These are phyloP conservation scores for Pythium grandisporangium DNA, from an alignment of 352 stramenopile genomes.

Conservation along the genomic window DNA sequence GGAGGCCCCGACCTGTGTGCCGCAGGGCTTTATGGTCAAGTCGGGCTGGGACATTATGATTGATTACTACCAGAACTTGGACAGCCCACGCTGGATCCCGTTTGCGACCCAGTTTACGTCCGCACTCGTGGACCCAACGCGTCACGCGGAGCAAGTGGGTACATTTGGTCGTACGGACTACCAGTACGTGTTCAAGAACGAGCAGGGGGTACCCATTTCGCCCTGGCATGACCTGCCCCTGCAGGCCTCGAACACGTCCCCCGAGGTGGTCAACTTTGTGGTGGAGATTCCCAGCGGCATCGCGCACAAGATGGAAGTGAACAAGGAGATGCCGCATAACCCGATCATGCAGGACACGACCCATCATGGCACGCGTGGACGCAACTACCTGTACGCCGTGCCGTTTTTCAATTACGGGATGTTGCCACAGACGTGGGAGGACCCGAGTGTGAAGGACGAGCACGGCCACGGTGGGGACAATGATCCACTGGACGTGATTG, in stretches of 20 bases:
- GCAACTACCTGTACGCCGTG: conserved; percentile 94
- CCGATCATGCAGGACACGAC: conserved; percentile 99
- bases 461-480: conserved; percentile 95
- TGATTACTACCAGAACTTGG: conserved; percentile 97
- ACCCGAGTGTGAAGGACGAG: conserved; percentile 82
- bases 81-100: conserved; percentile 75
- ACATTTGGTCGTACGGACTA: conserved; percentile 70
- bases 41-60: conserved; percentile 98
- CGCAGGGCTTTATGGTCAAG: conserved; percentile 97
- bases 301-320: conserved; percentile 99
- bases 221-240: conserved; percentile 98
- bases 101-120: conserved; percentile 67
- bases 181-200: conserved; percentile 67
- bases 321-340: conserved; percentile 92
- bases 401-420: conserved; percentile 99
- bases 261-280: conserved; percentile 90
- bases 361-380: conserved; percentile 92
- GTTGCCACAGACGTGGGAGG: conserved; percentile 98
- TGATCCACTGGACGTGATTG: conserved; percentile 98
- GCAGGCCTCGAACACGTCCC: conserved; percentile 51
- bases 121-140: conserved; percentile 28
- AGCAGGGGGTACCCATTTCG: conserved; percentile 76
- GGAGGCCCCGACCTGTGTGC: conserved; percentile 87
- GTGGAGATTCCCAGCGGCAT: conserved; percentile 98
- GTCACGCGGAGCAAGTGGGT: conserved; percentile 40